phyloP scores from a whole-genome alignment of 2,329 filamentous ascomycete species.

The Trichoderma gracile region DNA sequence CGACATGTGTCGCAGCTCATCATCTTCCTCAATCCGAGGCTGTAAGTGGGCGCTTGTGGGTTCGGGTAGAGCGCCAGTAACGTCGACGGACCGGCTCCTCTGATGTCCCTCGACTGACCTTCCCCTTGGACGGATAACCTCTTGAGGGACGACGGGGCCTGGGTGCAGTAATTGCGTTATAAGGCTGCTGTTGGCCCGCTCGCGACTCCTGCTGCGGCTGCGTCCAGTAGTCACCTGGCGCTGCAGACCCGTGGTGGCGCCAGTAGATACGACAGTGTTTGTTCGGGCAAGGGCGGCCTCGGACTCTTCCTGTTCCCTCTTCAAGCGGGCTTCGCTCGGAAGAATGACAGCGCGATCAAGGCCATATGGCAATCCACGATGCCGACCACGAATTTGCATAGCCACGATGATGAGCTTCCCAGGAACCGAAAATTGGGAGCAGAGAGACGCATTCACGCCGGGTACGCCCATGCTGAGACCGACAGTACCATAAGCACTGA shows the following conservation, averaged over 20 bases:
- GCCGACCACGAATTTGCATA: constrained; percentile 69
- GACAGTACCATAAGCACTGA: constrained; percentile 92
- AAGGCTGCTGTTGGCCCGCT: constrained; percentile 45
- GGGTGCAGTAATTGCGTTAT: constrained; percentile 52
- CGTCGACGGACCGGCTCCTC: constrained; percentile 35
- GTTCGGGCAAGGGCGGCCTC: constrained; percentile 44
- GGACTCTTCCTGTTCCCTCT: constrained; percentile 53
- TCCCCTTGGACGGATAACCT: constrained; percentile 30
- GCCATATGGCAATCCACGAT: constrained; percentile 67
- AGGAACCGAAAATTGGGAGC: constrained; percentile 74
- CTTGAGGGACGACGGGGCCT: constrained; percentile 44
- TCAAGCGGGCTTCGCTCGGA: constrained; percentile 57
- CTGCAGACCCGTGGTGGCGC: constrained; percentile 35
- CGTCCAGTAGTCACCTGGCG: constrained; percentile 35
- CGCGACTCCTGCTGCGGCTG: constrained; percentile 43
- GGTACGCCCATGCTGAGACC: constrained; percentile 85
- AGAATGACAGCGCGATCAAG: constrained; percentile 63
- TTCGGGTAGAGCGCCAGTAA: constrained; percentile 25
- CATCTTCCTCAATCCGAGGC: constrained; percentile 34
- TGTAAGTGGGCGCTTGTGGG: constrained; percentile 31
- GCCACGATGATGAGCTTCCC: constrained; percentile 69
- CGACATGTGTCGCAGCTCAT: constrained; percentile 33
- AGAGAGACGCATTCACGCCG: constrained; percentile 74
- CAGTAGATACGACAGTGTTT: constrained; percentile 40
- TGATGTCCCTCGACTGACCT: constrained; percentile 28